These are phyloP conservation scores for Meira miltonrushii DNA, from an alignment of 1,284 basidiomycete species.

Conservation along the genomic window DNA sequence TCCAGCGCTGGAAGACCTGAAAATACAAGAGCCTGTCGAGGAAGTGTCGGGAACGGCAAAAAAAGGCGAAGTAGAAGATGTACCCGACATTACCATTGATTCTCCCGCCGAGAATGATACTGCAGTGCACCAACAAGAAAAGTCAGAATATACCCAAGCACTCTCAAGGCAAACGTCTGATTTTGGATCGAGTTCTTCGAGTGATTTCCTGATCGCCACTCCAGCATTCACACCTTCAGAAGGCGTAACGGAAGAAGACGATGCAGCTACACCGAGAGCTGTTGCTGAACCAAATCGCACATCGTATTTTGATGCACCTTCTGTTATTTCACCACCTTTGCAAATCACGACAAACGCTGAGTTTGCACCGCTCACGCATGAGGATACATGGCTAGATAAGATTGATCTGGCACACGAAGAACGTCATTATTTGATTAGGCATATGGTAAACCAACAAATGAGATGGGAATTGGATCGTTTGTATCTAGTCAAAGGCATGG, in stretches of 20 bases:
- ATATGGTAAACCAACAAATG: conserved; percentile 35
- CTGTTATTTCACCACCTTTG: neutral
- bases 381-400: conserved; percentile 32
- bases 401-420: conserved; percentile 31
- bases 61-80: too few species aligned
- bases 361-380: neutral
- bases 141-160: conserved; percentile 3
- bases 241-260: neutral
- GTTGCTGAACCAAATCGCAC: neutral
- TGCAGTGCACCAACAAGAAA: neutral
- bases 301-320: neutral
- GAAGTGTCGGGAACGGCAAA: too few species aligned
- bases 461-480: conserved; percentile 44
- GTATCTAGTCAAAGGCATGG: conserved; percentile 35
- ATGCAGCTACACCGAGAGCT: conserved; percentile 1
- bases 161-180: neutral
- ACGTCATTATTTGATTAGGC: conserved; percentile 44
- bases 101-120: neutral
- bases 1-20: too few species aligned
- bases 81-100: neutral
- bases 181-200: neutral
- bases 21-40: too few species aligned
- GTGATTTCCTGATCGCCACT: too few species aligned
- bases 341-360: neutral
- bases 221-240: neutral